Conservation (phyloP, 73 alveolate genomes). For the Paraurostyla sp. region DNA sequence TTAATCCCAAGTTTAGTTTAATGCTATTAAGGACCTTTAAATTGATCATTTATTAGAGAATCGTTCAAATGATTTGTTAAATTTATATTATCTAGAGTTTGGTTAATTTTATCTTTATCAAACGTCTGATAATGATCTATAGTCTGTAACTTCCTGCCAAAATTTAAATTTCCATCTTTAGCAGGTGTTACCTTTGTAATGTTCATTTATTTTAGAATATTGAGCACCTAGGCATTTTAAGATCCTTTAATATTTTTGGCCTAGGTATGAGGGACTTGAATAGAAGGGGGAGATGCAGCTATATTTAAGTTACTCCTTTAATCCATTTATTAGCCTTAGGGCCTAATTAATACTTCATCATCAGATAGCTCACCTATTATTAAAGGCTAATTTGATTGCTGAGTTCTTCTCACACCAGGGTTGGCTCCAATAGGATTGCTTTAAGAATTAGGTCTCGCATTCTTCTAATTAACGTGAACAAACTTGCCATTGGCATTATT, state of each 20-base stretch:
- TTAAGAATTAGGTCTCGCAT: conserved; percentile 3
- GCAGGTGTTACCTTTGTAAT: conserved; percentile 25
- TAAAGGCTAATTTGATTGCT: background rate
- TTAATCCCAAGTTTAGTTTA: background rate
- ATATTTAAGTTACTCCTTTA: conserved; percentile 8
- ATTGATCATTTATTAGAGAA: background rate
- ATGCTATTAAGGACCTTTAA: background rate
- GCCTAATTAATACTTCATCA: conserved; percentile 3
- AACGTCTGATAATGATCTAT: conserved; percentile 10
- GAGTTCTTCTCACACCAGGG: too few species aligned
- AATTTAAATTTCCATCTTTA: conserved; percentile 38
- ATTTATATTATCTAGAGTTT: background rate
- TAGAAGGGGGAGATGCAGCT: conserved; percentile 44
- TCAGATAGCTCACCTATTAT: background rate
- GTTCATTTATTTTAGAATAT: conserved; percentile 18
- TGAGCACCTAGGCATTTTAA: conserved; percentile 2
- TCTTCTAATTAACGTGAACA: too few species aligned
- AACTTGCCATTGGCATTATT: background rate
- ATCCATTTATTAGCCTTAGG: background rate
- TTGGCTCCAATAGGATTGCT: background rate
- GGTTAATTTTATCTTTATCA: conserved; percentile 14
- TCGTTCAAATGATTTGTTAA: background rate
- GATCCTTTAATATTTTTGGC: too few species aligned
- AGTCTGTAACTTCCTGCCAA: conserved; percentile 8
- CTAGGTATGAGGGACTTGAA: background rate